Base-by-base conservation (phyloP, 768 basidiomycete genomes). In the Xerocomellus chrysenteron region DNA sequence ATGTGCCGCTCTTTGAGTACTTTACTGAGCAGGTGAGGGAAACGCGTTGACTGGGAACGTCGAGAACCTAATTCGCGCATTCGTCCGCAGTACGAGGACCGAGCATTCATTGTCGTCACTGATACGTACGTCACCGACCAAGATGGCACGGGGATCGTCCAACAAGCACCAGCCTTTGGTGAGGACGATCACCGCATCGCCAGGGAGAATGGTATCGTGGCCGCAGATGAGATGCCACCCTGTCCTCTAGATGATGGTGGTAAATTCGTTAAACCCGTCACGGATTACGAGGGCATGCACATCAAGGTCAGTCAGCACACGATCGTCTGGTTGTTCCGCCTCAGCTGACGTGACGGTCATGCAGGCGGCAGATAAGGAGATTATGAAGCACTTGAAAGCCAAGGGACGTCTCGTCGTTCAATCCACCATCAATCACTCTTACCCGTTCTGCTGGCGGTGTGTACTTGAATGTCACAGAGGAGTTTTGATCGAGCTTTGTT, bases 151-250 rank as follows among this genome's bases (percentile, higher is more conserved):
- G 97, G 97, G 65, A 95, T 98, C 66, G 97, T 99, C 32, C 97
- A 99, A 71, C 97, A 99, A 75, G 94, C 97, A 2, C 97, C 97
- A 3, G 95, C 90, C 0, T 98, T 97, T 67, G 97, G 97, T 77
- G 96, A 98, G 71, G 97, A 99, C 65, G 97, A 99, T 81, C 92
- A 98, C 73, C 90, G 97, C 51, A 84, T 99, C 65, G 88, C 91
- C 28, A 80, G 96, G 57, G 84, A 85, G 4, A 82, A 96, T 65
- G 91, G 88, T 19, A 83, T 98, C 50, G 71, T 98, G n/a, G 79
- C 79, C 26, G 78, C 82, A 1, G 95, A 96, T 44, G 95, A 98
- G 71, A 86, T 94, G 82, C 95, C 97, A 0, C 97, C 97, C 0
- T 97, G 94, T 69, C 97, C 97, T 40, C 82, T 99, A 54, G 92